Conservation (phyloP, 2,329 filamentous ascomycete genomes). For the Colletotrichum karsti region DNA sequence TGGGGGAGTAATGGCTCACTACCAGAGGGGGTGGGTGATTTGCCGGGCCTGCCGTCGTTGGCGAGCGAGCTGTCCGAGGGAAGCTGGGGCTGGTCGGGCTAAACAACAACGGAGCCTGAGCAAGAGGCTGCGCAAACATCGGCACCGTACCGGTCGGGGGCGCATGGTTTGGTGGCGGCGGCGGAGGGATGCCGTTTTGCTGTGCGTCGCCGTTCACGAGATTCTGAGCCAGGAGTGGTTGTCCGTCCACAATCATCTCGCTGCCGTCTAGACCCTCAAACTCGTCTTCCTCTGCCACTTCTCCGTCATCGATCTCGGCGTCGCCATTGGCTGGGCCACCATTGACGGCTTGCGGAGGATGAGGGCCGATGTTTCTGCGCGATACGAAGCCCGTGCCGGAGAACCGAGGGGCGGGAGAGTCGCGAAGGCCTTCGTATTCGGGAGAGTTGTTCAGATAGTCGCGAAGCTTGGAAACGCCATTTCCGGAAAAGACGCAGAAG, state of each 20-base stretch:
- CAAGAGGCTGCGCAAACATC: conserved; percentile 26
- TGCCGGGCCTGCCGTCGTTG: conserved; percentile 2
- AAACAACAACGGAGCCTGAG: conserved; percentile 18
- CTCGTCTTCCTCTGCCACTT: conserved; percentile 53
- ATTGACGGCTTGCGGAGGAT: conserved; percentile 28
- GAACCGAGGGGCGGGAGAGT: conserved; percentile 34
- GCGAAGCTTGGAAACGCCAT: conserved; percentile 80
- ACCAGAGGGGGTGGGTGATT: conserved; percentile 23
- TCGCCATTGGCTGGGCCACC: conserved; percentile 36
- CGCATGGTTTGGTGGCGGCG: conserved; percentile 20
- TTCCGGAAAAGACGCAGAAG: conserved; percentile 96
- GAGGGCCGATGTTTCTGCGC: not conserved
- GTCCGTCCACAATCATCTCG: conserved; percentile 46
- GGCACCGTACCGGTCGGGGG: conserved; percentile 9
- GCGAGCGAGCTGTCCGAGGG: conserved; percentile 16
- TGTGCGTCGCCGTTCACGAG: conserved; percentile 26
- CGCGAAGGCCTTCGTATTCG: conserved; percentile 55
- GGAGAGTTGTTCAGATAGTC: conserved; percentile 74
- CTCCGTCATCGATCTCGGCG: conserved; percentile 47
- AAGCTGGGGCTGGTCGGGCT: conserved; percentile 20
- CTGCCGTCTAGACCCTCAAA: conserved; percentile 49
- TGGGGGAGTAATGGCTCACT: conserved; percentile 21
- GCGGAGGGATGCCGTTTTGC: conserved; percentile 10
- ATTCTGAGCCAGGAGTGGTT: conserved; percentile 27
- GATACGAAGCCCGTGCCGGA: conserved; percentile 1